These are phyloP conservation scores for Cryptococcus floricola DNA, from an alignment of 1,284 basidiomycete genomes.

Conservation along the genomic window DNA sequence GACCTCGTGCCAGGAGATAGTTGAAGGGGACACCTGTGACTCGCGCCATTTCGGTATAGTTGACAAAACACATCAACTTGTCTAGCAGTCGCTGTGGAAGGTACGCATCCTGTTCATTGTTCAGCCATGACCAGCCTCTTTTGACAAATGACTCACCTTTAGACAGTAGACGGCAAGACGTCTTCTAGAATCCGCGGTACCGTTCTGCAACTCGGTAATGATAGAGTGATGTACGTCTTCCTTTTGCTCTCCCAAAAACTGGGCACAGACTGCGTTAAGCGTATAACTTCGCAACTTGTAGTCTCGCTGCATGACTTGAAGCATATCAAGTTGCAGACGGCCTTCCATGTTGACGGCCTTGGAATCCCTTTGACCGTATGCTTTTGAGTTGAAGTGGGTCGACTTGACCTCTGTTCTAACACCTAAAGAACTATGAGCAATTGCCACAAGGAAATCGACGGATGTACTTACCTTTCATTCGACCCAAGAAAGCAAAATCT, in stretches of 20 bases:
- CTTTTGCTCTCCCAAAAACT: constrained; percentile 94
- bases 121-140: neutral
- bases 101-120: constrained; percentile 75
- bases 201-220: constrained; percentile 93
- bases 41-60: constrained; percentile 92
- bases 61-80: constrained; percentile 96
- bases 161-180: constrained; percentile 92
- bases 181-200: constrained; percentile 81
- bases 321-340: constrained; percentile 82
- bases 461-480: constrained; percentile 61
- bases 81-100: constrained; percentile 89
- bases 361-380: constrained; percentile 89
- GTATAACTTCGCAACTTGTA: constrained; percentile 93
- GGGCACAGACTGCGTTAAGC: constrained; percentile 90
- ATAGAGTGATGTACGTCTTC: constrained; percentile 96
- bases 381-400: constrained; percentile 93
- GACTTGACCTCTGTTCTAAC: constrained; percentile 74
- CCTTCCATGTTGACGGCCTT: constrained; percentile 88
- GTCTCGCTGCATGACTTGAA: constrained; percentile 95
- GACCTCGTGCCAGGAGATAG: constrained; percentile 80
- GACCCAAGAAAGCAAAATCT: constrained; percentile 73
- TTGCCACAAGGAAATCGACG: neutral
- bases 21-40: constrained; percentile 98
- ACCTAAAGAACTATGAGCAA: constrained; percentile 52
- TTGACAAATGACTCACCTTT: constrained; percentile 58